phyloP scores from a whole-genome alignment of 345 rosid species.

The Erucastrum elatum region DNA sequence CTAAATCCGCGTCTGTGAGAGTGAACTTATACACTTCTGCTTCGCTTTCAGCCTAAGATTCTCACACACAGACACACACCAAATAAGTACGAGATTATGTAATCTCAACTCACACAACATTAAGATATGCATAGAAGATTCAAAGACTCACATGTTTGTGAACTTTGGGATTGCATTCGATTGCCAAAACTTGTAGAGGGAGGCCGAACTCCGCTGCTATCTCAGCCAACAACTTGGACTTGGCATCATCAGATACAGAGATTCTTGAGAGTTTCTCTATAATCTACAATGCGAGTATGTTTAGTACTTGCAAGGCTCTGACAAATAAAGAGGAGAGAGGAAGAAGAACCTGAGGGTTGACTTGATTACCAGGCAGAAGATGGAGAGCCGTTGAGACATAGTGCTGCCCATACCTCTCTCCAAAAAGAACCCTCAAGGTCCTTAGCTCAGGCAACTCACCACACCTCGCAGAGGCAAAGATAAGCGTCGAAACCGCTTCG shows the following conservation, averaged over 20 bases:
- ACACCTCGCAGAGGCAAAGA: slow-evolving; percentile 82
- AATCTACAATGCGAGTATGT: slow-evolving; percentile 41
- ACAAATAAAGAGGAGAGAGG: background rate
- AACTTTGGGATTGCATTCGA: slow-evolving; percentile 50
- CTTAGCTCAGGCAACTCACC: slow-evolving; percentile 87
- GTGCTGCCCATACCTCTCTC: slow-evolving; percentile 61
- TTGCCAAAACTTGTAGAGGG: slow-evolving; percentile 47
- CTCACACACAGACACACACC: background rate
- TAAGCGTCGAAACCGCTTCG: slow-evolving; percentile 79
- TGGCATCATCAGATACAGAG: slow-evolving; percentile 54
- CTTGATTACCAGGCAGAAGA: slow-evolving; percentile 59
- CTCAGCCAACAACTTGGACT: slow-evolving; percentile 53
- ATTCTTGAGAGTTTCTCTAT: slow-evolving; percentile 51
- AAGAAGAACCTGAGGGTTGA: slow-evolving; percentile 57
- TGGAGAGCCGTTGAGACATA: slow-evolving; percentile 55
- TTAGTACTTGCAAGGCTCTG: background rate
- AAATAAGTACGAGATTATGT: background rate
- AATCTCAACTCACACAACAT: background rate
- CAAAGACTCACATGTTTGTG: slow-evolving; percentile 18
- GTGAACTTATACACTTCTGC: slow-evolving; percentile 30
- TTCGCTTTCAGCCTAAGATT: background rate
- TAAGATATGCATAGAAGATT: background rate
- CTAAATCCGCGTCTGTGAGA: background rate
- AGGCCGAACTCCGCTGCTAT: slow-evolving; percentile 46
- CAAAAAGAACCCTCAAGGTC: slow-evolving; percentile 59